A percentile compares a stretch with the other conserved stretches of the same genome.
Conservation (phyloP, 2,329 filamentous ascomycete genomes). For the Colletotrichum cuscutae region DNA sequence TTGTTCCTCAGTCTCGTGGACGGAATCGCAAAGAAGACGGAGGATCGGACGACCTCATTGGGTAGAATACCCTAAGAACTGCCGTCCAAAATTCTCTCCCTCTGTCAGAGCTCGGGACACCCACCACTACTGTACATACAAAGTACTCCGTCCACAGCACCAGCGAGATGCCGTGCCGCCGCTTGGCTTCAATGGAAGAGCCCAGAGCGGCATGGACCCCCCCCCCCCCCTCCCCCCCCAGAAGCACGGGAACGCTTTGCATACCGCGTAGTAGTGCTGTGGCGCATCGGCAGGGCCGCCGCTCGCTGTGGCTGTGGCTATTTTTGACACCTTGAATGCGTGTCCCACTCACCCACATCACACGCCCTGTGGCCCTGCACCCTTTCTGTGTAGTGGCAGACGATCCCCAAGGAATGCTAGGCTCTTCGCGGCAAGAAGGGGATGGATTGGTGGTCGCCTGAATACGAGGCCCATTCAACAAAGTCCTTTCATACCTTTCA, state of each 20-base stretch:
- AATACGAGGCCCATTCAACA: conserved; percentile 21
- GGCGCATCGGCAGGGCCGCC: conserved; percentile 25
- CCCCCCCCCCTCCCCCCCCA: not conserved
- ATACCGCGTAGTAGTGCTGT: no score
- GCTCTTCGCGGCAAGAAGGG: not conserved
- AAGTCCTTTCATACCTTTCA: not conserved
- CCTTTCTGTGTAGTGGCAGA: not conserved
- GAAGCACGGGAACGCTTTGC: not conserved
- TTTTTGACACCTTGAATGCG: conserved; percentile 13
- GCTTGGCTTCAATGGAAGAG: not conserved
- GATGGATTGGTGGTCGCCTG: conserved; percentile 1
- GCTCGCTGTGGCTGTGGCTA: conserved; percentile 30
- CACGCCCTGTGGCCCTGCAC: not conserved
- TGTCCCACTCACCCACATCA: not conserved
- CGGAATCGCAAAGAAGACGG: not conserved
- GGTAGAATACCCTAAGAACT: not conserved
- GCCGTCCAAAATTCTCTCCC: conserved; percentile 13
- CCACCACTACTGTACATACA: not conserved
- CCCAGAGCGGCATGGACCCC: conserved; percentile 2
- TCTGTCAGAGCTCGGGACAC: not conserved
- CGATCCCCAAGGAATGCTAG: not conserved
- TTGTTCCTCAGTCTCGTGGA: not conserved
- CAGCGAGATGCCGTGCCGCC: not conserved
- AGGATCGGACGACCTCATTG: not conserved
- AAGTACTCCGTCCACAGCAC: not conserved